Evolutionary conservation across 1,284 basidiomycete species (phyloP).

Genomic region (Apiotrichum montevideense): DNA sequence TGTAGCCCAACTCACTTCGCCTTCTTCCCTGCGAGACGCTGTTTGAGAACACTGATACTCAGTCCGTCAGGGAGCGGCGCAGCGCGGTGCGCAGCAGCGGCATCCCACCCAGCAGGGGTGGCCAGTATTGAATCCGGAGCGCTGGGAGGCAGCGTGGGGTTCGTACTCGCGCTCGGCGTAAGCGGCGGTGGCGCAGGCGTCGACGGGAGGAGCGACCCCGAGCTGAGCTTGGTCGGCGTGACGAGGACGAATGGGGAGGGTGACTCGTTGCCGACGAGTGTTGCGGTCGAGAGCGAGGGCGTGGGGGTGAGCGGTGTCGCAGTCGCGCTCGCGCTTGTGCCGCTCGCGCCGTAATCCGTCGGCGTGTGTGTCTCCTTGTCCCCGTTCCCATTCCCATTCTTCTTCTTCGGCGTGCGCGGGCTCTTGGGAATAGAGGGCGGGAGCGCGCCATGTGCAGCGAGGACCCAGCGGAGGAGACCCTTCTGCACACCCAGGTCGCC

Average conservation of each 20-base stretch:
- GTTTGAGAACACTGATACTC: constrained; percentile 57
- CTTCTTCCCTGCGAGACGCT: constrained; percentile 68
- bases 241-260: background rate
- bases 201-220: background rate
- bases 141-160: constrained; percentile 11
- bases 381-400: constrained; percentile 3
- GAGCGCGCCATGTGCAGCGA: constrained; percentile 56
- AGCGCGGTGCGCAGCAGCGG: constrained; percentile 11
- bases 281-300: background rate
- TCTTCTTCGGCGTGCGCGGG: constrained; percentile 48
- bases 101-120: constrained; percentile 19
- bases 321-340: background rate
- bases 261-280: no score
- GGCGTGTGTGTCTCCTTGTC: constrained; percentile 22
- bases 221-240: constrained; percentile 5
- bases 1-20: constrained; percentile 55
- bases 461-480: constrained; percentile 67
- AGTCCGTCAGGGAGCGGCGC: constrained; percentile 59
- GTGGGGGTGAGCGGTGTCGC: background rate
- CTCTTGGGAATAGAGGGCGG: constrained; percentile 12
- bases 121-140: constrained; percentile 10
- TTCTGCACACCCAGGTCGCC: constrained; percentile 78
- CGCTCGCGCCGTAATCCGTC: background rate
- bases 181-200: constrained; percentile 13
- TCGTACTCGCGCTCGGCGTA: constrained; percentile 12